Base-by-base conservation (phyloP, 805 yeast species). In the Wickerhamiella allomyrinae region DNA sequence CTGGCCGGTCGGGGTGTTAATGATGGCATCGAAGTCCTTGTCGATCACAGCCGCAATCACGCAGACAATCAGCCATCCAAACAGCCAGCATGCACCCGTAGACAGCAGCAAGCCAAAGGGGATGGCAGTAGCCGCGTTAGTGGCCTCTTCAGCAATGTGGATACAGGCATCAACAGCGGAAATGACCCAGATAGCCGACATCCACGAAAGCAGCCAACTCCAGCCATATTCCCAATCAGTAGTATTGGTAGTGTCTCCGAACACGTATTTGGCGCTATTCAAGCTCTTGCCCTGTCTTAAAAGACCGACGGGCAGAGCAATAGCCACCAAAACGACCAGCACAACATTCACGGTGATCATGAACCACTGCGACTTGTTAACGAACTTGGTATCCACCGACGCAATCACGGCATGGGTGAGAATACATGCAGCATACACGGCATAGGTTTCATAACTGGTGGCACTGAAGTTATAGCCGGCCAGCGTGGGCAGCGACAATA, bases 131-230 rank as follows among this genome's bases (percentile, higher is more conserved):
- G 71, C 63, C 3, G 83, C 81, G 53, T 77, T 76, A 37, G 75
- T 61, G 49, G 79, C 72, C 53, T 78, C 84, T 58, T 77, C 85
- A 7, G 80, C 68, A 46, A 77, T 60, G 54, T 77, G 83, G 65
- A 75, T 76, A 1, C 81, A 78, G 15, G 78, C 70, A 54, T 77
- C 84, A 51, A 73, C 76, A 13, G 83, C 81, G 39, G 76, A 67
- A 79, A 76, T 74, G 31, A 77, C 71, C 58, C 59, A 55, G 44
- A 55, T 53, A 33, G 52, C 45, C n/a, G 58, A 40, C 40, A 53
- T 51, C 53, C 55, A 55, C 17, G 73, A 63, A 67, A 74, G 65
- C 44, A 77, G 57, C 51, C 73, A 63, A 24, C 79, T 68, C 41
- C 76, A 63, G 40, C 82, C 82, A 38, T 66, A 63, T 15, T 79